These are phyloP conservation scores for Maudiozyma serrabonitensis DNA, from an alignment of 805 yeast species.

Conservation along the genomic window DNA sequence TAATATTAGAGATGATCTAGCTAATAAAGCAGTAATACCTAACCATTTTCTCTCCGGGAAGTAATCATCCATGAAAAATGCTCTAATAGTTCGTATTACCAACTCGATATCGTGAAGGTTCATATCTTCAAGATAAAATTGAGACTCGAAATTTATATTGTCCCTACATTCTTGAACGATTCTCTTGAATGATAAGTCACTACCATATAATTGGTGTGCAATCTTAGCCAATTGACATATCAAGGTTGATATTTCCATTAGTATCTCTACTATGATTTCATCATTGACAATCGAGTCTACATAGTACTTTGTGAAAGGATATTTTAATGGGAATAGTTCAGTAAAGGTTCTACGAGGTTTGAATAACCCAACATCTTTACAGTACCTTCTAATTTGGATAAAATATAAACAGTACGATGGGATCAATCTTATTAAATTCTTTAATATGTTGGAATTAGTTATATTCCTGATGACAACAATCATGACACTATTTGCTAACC, in stretches of 20 bases:
- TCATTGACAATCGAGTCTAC: slow-evolving; percentile 69
- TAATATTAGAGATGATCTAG: slow-evolving; percentile 45
- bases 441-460: slow-evolving; percentile 35
- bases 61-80: slow-evolving; percentile 43
- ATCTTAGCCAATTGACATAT: slow-evolving; percentile 46
- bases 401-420: slow-evolving; percentile 47
- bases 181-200: slow-evolving; percentile 34
- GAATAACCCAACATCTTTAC: slow-evolving; percentile 32
- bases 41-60: slow-evolving; percentile 70
- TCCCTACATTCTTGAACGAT: slow-evolving; percentile 31
- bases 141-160: slow-evolving; percentile 35
- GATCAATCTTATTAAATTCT: slow-evolving; percentile 41
- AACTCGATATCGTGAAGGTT: slow-evolving; percentile 33
- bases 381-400: slow-evolving; percentile 43
- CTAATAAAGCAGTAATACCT: slow-evolving; percentile 48
- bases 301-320: slow-evolving; percentile 55
- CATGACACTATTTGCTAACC: slow-evolving; percentile 55
- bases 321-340: slow-evolving; percentile 53
- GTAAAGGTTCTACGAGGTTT: slow-evolving; percentile 58
- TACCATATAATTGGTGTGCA: slow-evolving; percentile 34
- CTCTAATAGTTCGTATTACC: slow-evolving; percentile 40
- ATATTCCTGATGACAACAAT: slow-evolving; percentile 38
- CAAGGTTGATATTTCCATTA: slow-evolving; percentile 60
- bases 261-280: slow-evolving; percentile 57
- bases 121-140: slow-evolving; percentile 34